Conservation (phyloP, 2,329 filamentous ascomycete species). For the Tympanopsis confertula region DNA sequence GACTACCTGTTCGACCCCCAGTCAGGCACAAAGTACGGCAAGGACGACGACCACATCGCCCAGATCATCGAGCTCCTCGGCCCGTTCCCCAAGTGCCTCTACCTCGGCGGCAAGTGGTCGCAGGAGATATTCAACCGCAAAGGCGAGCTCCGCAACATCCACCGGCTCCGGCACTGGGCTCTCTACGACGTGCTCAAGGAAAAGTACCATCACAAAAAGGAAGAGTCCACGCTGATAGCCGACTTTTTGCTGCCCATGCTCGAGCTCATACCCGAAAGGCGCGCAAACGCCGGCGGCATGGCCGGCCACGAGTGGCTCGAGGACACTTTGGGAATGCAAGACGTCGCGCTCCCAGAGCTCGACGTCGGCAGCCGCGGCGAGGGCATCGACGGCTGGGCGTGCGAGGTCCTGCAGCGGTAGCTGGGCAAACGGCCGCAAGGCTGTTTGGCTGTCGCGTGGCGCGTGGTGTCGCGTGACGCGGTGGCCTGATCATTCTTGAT, state of each 20-base stretch:
- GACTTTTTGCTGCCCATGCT: conserved; percentile 86
- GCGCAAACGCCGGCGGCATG: conserved; percentile 95
- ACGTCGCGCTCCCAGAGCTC: conserved; percentile 59
- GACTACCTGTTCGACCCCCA: conserved; percentile 98
- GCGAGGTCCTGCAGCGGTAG: conserved; percentile 73
- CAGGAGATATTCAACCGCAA: conserved; percentile 98
- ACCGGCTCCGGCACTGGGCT: conserved; percentile 90
- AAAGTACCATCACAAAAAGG: conserved; percentile 87
- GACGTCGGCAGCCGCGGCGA: conserved; percentile 75
- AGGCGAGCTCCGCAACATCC: conserved; percentile 93
- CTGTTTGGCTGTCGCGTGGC: too few relatives aligned
- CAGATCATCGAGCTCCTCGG: conserved; percentile 96
- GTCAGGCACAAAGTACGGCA: conserved; percentile 96
- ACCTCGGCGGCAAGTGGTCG: conserved; percentile 87
- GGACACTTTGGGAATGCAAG: conserved; percentile 80
- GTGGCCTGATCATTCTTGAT: too few relatives aligned
- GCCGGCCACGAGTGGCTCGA: conserved; percentile 71
- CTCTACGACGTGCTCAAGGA: conserved; percentile 84
- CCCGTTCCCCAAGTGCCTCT: conserved; percentile 83
- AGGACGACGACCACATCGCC: conserved; percentile 97
- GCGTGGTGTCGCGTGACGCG: too few relatives aligned
- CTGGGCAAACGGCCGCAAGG: too few relatives aligned
- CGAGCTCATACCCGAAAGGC: conserved; percentile 73
- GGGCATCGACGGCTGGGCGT: conserved; percentile 87
- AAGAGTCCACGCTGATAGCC: conserved; percentile 59